Percentiles rank a stretch among this genome's conserved stretches.
Conservation (phyloP, 2,329 filamentous ascomycete genomes). For the Fusarium staphyleae region DNA sequence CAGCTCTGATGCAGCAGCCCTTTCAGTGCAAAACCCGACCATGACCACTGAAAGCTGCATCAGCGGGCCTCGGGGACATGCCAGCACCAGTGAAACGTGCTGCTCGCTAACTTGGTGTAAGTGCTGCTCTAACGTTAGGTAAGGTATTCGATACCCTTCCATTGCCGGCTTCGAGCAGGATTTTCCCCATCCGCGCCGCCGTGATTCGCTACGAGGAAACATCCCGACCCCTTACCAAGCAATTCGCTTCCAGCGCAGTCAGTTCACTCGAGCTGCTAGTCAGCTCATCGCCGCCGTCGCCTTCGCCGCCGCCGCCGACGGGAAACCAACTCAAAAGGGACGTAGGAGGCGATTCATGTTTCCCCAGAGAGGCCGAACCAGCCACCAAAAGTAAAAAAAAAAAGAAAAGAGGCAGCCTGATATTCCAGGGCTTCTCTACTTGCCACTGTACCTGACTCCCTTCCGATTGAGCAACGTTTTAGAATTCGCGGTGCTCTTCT, state of each 20-base stretch:
- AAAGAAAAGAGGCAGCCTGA: conserved; percentile 26
- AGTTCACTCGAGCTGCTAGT: conserved; percentile 34
- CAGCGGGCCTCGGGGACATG: conserved; percentile 24
- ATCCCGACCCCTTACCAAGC: conserved; percentile 37
- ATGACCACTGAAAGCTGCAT: conserved; percentile 31
- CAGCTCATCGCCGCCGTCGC: conserved; percentile 37
- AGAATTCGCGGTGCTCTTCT: not conserved
- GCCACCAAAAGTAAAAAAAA: conserved; percentile 17
- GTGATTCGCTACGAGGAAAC: conserved; percentile 27
- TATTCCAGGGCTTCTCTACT: conserved; percentile 8
- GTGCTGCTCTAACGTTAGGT: conserved; percentile 32
- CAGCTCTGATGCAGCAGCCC: conserved; percentile 9
- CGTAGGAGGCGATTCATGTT: conserved; percentile 31
- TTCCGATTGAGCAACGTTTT: conserved; percentile 5
- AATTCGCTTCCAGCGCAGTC: conserved; percentile 27
- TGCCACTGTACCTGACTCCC: conserved; percentile 5
- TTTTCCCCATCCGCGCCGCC: conserved; percentile 21
- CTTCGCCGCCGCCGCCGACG: conserved; percentile 26
- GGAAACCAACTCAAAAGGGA: conserved; percentile 27
- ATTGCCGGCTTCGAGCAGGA: conserved; percentile 29
- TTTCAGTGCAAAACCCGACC: conserved; percentile 30
- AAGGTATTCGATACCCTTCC: conserved; percentile 40
- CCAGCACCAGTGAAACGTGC: conserved; percentile 5
- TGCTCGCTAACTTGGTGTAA: conserved; percentile 29
- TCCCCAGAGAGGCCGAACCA: conserved; percentile 12